These are phyloP conservation scores for Zizania palustris DNA, from an alignment of 202 grass and related monocot genomes.

Conservation along the genomic window DNA sequence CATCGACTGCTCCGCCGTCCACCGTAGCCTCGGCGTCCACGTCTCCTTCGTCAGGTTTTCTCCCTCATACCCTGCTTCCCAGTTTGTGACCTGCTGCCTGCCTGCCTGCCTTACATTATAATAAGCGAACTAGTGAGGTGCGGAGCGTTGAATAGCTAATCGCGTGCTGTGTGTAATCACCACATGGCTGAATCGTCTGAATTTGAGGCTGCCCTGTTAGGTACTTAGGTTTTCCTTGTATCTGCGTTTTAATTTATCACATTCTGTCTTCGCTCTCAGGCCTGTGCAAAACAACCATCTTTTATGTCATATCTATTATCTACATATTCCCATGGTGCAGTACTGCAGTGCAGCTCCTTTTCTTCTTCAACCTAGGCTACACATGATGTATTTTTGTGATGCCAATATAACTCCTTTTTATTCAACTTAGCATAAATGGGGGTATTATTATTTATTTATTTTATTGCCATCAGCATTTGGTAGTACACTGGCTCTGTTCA, in stretches of 20 bases:
- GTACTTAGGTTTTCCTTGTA: neutral
- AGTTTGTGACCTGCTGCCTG: neutral
- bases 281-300: neutral
- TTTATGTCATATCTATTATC: neutral
- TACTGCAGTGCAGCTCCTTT: neutral
- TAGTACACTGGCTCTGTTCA: too few relatives aligned
- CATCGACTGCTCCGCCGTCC: constrained; percentile 91
- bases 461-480: too few relatives aligned
- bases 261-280: neutral
- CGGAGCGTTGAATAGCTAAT: neutral
- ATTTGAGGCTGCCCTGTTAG: constrained; percentile 5
- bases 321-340: too few relatives aligned
- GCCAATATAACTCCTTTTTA: neutral
- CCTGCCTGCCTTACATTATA: neutral
- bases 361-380: neutral
- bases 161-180: neutral
- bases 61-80: neutral
- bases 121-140: neutral
- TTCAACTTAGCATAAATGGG: too few relatives aligned
- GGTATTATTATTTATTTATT: too few relatives aligned
- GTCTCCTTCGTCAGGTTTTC: constrained; percentile 88
- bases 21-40: constrained; percentile 96
- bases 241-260: neutral
- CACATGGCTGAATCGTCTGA: neutral
- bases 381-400: neutral